Base-by-base conservation (phyloP, 352 stramenopile genomes). In the Globisporangium nodosum region DNA sequence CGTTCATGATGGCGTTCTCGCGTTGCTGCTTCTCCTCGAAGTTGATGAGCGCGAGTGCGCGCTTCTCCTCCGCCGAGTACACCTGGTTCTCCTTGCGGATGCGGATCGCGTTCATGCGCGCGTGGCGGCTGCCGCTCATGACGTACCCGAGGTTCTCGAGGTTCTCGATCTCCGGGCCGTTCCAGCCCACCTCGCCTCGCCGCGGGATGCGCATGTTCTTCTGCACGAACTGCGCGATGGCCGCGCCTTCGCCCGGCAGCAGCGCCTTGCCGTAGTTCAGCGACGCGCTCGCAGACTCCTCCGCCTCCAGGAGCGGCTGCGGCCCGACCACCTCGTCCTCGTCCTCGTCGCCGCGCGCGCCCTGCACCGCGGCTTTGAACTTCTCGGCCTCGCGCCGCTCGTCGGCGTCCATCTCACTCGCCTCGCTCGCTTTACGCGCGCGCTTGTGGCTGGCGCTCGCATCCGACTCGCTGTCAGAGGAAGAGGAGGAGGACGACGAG, bases 1-100 rank as follows among this genome's bases (percentile, higher is more conserved):
- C 94, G 73, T 94, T 91, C 89, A 99, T 90, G 61, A 99, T 84
- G n/a, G 88, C 81, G 63, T 97, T 97, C 68, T 99, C 96, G 60
- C 97, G 97, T 79, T 99, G 96, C 70, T 99, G 94, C 71, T 99
- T 98, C 74, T 99, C 96, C 72, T 99, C 97, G 65, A 99, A 97
- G 63, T 97, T 99, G 69, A 99, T 98, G 46, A 99, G 78, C 54
- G 97, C 97, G 46, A 99, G 81, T 11, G 96, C 97, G 31, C 96
- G 86, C 71, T 99, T 98, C 78, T 99, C 97, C 74, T 99, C 97
- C 13, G 97, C 96, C 54, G 90, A 98, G 78, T 99, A 99, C 58
- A 99, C 96, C 71, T 99, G 97, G 80, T 99, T 99, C 69, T 99
- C 97, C 78, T 99, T 99, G 39, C 97, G 88, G 55, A 99, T 96